Conservation (phyloP, 1,139 yeast species). For the Geotrichum cucujoidarum region DNA sequence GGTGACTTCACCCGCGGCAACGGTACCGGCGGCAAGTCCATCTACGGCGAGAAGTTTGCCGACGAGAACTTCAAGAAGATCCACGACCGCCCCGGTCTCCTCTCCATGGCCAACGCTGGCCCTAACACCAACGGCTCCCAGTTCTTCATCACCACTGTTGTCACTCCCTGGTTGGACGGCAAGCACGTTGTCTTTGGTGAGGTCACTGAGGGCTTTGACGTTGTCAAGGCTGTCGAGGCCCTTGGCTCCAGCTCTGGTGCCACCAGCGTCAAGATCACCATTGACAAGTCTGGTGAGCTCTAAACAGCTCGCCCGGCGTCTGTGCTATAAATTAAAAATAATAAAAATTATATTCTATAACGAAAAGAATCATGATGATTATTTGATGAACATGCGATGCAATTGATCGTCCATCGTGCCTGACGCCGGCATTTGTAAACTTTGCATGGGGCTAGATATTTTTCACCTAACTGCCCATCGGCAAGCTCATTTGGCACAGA, state of each 20-base stretch:
- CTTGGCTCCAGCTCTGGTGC: slow-evolving; percentile 82
- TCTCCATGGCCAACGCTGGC: slow-evolving; percentile 99
- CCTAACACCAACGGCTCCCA: slow-evolving; percentile 99
- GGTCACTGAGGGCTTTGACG: slow-evolving; percentile 82
- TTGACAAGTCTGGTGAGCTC: slow-evolving; percentile 84
- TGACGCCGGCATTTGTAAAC: too few relatives aligned
- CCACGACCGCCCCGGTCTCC: slow-evolving; percentile 90
- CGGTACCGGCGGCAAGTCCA: slow-evolving; percentile 98
- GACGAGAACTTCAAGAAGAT: slow-evolving; percentile 88
- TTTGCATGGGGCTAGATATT: too few relatives aligned
- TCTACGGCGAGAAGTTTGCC: slow-evolving; percentile 92
- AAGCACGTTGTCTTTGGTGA: slow-evolving; percentile 99
- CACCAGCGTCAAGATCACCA: slow-evolving; percentile 70
- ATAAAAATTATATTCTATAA: slow-evolving; percentile 1
- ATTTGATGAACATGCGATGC: background rate
- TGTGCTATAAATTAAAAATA: background rate
- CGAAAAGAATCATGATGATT: background rate
- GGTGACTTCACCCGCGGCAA: slow-evolving; percentile 77
- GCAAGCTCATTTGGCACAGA: too few relatives aligned
- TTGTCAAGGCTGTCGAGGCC: slow-evolving; percentile 87
- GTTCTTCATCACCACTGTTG: slow-evolving; percentile 96
- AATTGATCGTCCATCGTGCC: too few relatives aligned
- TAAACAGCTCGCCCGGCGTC: slow-evolving; percentile 36
- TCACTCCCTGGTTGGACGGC: slow-evolving; percentile 96
- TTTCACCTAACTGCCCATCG: too few relatives aligned